These are phyloP conservation scores for Rhodamnia argentea DNA, from an alignment of 345 rosid genomes.

Conservation along the genomic window DNA sequence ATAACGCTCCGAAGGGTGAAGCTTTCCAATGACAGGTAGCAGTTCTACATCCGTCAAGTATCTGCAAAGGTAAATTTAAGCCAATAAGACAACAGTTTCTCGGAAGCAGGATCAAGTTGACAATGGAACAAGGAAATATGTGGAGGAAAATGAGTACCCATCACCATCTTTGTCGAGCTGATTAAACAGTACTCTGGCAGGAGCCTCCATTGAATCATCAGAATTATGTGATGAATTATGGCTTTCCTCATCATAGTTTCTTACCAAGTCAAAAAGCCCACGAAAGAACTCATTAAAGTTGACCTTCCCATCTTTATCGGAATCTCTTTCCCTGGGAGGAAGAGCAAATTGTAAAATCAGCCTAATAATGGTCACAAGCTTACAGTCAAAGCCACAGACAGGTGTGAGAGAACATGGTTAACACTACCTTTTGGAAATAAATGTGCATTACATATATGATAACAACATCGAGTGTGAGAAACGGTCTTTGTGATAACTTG, in stretches of 20 bases:
- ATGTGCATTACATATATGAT: neutral
- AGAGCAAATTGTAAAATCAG: constrained; percentile 1
- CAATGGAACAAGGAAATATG: neutral
- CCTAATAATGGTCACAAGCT: neutral
- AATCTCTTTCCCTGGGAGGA: constrained; percentile 76
- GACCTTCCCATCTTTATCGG: constrained; percentile 84
- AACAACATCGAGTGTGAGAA: neutral
- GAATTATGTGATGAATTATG: constrained; percentile 46
- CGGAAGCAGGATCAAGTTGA: neutral
- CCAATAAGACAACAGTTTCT: neutral
- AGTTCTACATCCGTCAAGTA: constrained; percentile 64
- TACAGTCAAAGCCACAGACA: neutral
- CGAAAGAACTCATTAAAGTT: constrained; percentile 78
- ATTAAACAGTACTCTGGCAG: constrained; percentile 60
- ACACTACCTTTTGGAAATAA: neutral
- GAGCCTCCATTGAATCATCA: constrained; percentile 62
- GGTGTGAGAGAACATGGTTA: neutral
- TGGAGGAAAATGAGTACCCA: constrained; percentile 31
- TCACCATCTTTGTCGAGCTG: constrained; percentile 90
- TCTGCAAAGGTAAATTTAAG: constrained; percentile 25
- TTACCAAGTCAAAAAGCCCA: constrained; percentile 82
- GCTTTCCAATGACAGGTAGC: constrained; percentile 66
- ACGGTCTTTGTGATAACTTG: neutral
- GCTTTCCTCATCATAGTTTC: constrained; percentile 78
- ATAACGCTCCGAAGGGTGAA: constrained; percentile 88